Evolutionary conservation across 78 protist species (phyloP).

Genomic region (Fonticula alba): DNA sequence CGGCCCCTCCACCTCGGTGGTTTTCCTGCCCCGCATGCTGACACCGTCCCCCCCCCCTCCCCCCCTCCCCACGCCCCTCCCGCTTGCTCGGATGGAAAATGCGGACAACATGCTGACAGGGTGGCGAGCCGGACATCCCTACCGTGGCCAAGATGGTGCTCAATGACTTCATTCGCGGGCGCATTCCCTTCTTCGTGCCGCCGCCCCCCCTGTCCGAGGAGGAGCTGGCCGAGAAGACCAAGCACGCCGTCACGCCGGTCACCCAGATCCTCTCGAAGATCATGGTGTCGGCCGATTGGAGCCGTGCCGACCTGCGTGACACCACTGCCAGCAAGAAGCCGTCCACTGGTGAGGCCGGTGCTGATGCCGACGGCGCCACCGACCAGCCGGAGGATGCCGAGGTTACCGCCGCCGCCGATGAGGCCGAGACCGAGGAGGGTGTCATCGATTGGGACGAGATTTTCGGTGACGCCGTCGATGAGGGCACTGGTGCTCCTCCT

Average conservation of each 20-base stretch:
- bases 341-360: not conserved
- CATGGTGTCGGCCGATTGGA: no score
- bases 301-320: no score
- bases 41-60: not conserved
- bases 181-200: constrained; percentile 57
- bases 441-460: not conserved
- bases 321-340: no score
- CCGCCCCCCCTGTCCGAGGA: not conserved
- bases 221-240: not conserved
- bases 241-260: constrained; percentile 1
- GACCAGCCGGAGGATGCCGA: not conserved
- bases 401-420: not conserved
- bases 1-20: no score
- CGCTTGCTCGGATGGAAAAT: constrained; percentile 4
- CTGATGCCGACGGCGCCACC: not conserved
- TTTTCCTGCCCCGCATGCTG: not conserved
- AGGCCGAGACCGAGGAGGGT: not conserved
- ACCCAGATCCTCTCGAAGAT: not conserved
- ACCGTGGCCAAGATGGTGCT: constrained; percentile 68
- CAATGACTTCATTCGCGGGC: constrained; percentile 80
- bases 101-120: constrained; percentile 36
- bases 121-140: constrained; percentile 67
- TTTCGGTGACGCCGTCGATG: not conserved
- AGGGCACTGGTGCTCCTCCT: not conserved
- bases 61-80: not conserved